A percentile compares a stretch with the other conserved stretches of the same genome.
phyloP scores from a whole-genome alignment of 768 basidiomycete species.

The Mycena galopus region DNA sequence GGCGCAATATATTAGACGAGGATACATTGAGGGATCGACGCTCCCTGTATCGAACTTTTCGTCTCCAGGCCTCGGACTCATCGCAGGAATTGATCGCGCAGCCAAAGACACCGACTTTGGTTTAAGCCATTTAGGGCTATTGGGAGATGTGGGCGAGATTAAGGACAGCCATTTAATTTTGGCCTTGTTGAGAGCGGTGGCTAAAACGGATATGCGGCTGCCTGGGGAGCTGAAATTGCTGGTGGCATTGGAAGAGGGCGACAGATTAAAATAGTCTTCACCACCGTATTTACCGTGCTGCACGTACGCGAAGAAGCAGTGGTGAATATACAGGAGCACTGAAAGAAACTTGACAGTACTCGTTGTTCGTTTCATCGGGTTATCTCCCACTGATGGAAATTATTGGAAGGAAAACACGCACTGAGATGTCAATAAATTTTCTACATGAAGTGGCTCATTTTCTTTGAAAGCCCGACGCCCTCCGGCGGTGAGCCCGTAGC shows the following conservation, averaged over 20 bases:
- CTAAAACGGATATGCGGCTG: conserved; percentile 53
- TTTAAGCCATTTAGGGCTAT: too few relatives aligned
- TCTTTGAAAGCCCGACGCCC: conserved; percentile 66
- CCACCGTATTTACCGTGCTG: conserved; percentile 51
- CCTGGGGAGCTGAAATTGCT: conserved; percentile 42
- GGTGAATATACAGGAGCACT: conserved; percentile 81
- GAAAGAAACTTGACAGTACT: too few relatives aligned
- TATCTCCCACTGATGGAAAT: neutral
- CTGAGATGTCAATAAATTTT: conserved; percentile 78
- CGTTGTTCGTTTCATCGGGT: neutral
- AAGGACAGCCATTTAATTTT: conserved; percentile 69
- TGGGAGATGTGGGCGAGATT: too few relatives aligned
- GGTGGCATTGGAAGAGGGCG: conserved; percentile 45
- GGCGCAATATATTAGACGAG: conserved; percentile 38
- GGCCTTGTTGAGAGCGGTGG: conserved; percentile 66
- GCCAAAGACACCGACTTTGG: too few relatives aligned
- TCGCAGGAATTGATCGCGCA: conserved; percentile 12
- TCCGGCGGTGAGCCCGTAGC: conserved; percentile 64
- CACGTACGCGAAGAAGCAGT: too few relatives aligned
- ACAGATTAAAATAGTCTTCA: conserved; percentile 54
- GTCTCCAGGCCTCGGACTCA: conserved; percentile 14
- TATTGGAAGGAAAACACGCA: conserved; percentile 48
- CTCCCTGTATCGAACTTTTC: neutral
- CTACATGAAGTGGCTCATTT: conserved; percentile 84
- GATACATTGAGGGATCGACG: conserved; percentile 29